Percentiles rank a stretch among this genome's conserved stretches.
phyloP scores from a whole-genome alignment of 1,284 basidiomycete genomes.

The Vanrija humicola region DNA sequence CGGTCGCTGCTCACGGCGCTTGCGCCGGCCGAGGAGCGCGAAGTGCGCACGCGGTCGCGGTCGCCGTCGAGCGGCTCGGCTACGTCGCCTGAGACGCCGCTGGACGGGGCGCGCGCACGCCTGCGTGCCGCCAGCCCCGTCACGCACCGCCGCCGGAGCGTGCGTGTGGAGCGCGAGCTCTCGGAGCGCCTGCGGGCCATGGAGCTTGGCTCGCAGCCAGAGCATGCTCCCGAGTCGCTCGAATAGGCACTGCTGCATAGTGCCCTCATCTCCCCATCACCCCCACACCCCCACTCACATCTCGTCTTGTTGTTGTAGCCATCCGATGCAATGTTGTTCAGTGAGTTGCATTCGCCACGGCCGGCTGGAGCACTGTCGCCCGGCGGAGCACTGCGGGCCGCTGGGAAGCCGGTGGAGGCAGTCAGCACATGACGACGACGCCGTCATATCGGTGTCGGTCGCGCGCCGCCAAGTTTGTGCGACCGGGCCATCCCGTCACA shows the following conservation, averaged over 20 bases:
- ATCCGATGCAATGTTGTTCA: background rate
- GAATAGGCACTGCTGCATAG: background rate
- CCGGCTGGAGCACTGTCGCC: too few relatives aligned
- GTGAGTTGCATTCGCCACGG: too few relatives aligned
- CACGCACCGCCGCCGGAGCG: constrained; percentile 13
- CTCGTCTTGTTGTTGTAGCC: background rate
- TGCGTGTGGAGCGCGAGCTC: constrained; percentile 32
- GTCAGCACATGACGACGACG: too few relatives aligned
- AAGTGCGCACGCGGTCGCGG: background rate
- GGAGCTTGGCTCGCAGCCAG: constrained; percentile 3
- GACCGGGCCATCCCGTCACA: too few relatives aligned
- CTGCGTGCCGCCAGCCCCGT: background rate
- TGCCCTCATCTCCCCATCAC: too few relatives aligned
- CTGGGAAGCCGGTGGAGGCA: too few relatives aligned
- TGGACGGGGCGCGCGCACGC: background rate
- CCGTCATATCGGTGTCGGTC: too few relatives aligned
- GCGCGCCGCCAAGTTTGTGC: too few relatives aligned
- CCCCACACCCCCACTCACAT: too few relatives aligned
- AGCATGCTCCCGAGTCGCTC: background rate
- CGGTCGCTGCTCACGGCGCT: background rate
- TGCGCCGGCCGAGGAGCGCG: background rate
- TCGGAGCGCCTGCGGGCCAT: constrained; percentile 30
- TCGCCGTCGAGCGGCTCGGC: background rate
- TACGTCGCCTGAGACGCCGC: background rate
- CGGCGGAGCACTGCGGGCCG: too few relatives aligned